These are phyloP conservation scores for Biscogniauxia mediterranea DNA, from an alignment of 2,329 filamentous ascomycete species.

Conservation along the genomic window DNA sequence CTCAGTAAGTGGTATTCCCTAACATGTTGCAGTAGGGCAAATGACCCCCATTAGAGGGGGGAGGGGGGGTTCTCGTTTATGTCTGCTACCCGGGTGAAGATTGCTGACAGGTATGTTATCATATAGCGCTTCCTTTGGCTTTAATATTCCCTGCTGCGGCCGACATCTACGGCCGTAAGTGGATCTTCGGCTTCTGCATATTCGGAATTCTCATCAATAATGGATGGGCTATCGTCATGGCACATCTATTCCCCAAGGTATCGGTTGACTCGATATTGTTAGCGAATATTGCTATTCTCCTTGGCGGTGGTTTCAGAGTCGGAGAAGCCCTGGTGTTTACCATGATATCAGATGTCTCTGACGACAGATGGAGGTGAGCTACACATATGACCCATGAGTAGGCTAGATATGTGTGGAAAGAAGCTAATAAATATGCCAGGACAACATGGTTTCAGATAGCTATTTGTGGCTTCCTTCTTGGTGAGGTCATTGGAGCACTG, in stretches of 20 bases:
- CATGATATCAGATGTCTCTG: constrained; percentile 4
- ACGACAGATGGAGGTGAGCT: constrained; percentile 5
- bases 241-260: background rate
- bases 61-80: too few species aligned
- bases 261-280: constrained; percentile 2
- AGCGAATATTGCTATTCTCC: constrained; percentile 1
- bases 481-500: constrained; percentile 2
- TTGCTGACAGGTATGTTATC: background rate
- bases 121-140: constrained; percentile 4
- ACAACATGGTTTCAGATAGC: constrained; percentile 6
- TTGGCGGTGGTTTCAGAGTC: constrained; percentile 8
- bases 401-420: background rate
- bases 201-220: constrained; percentile 1
- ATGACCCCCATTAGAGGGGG: background rate
- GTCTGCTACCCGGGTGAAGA: background rate
- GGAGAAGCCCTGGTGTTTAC: constrained; percentile 9
- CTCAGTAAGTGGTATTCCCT: background rate
- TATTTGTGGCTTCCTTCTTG: constrained; percentile 2
- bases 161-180: constrained; percentile 2
- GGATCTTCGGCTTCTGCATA: constrained; percentile 1
- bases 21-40: background rate
- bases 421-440: background rate
- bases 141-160: constrained; percentile 2
- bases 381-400: background rate
- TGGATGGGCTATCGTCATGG: background rate